Evolutionary conservation across 2,329 filamentous ascomycete genomes (phyloP).

Genomic region (Lojkania enalia): DNA sequence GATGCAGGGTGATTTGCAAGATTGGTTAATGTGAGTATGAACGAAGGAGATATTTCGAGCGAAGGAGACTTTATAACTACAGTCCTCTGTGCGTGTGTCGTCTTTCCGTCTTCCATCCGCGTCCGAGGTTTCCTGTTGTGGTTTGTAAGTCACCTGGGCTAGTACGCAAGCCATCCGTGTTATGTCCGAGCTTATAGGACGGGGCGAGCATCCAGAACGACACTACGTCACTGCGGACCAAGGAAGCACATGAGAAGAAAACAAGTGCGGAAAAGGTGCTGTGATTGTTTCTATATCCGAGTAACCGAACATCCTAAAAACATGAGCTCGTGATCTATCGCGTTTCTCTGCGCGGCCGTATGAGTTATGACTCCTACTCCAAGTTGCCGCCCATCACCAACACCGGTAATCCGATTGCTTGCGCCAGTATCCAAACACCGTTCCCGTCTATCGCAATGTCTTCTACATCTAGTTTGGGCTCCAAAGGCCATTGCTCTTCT

Average conservation of each 20-base stretch:
- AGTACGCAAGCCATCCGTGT: too few relatives aligned
- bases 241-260: not conserved
- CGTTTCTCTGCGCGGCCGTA: not conserved
- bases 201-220: not conserved
- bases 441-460: not conserved
- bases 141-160: not conserved
- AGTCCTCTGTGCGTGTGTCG: not conserved
- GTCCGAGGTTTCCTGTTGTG: not conserved
- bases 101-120: not conserved
- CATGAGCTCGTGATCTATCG: not conserved
- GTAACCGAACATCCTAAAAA: too few relatives aligned
- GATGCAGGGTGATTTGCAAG: not conserved
- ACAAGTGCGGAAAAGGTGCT: not conserved
- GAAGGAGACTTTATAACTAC: not conserved
- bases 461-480: slow-evolving; percentile 9
- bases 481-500: slow-evolving; percentile 22
- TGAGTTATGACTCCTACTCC: too few relatives aligned
- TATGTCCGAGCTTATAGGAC: not conserved
- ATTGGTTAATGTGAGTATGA: not conserved
- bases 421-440: not conserved
- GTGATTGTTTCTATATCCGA: not conserved
- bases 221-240: not conserved
- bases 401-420: not conserved
- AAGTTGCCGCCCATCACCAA: not conserved
- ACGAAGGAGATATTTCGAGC: not conserved